phyloP scores from a whole-genome alignment of 352 stramenopile genomes.

The Phytophthora chlamydospora region DNA sequence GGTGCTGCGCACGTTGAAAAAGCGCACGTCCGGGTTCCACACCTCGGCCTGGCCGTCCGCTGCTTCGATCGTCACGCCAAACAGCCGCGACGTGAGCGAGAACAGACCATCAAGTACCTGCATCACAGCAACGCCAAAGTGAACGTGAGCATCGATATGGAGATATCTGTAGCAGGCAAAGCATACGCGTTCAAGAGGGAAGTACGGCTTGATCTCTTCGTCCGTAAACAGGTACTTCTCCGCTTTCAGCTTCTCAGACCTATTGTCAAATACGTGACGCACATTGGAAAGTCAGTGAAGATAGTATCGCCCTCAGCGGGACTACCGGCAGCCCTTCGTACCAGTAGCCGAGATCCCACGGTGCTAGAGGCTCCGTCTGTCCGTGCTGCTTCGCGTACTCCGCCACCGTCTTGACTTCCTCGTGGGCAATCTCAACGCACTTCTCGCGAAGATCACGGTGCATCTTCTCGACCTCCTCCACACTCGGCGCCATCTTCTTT shows the following conservation, averaged over 20 bases:
- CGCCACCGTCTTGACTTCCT: slow-evolving; percentile 92
- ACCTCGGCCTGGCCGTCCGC: slow-evolving; percentile 69
- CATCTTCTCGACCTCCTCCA: slow-evolving; percentile 93
- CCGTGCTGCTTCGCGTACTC: slow-evolving; percentile 86
- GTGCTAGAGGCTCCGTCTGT: slow-evolving; percentile 76
- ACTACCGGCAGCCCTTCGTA: slow-evolving; percentile 15
- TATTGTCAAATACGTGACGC: slow-evolving; percentile 7
- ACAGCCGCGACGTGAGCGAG: slow-evolving; percentile 92
- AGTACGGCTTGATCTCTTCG: slow-evolving; percentile 98
- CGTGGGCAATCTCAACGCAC: slow-evolving; percentile 88
- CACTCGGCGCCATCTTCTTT: slow-evolving; percentile 96
- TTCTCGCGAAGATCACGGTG: slow-evolving; percentile 93
- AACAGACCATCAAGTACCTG: slow-evolving; percentile 95
- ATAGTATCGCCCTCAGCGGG: too few species aligned
- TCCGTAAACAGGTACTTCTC: slow-evolving; percentile 96
- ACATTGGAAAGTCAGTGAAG: background rate
- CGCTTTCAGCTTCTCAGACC: slow-evolving; percentile 95
- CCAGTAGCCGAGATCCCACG: slow-evolving; percentile 97
- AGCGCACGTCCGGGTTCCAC: slow-evolving; percentile 97
- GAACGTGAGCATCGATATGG: background rate
- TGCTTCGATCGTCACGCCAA: slow-evolving; percentile 93
- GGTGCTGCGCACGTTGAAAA: slow-evolving; percentile 93
- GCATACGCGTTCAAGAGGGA: slow-evolving; percentile 92
- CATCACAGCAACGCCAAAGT: background rate
- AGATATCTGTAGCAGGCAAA: background rate